Evolutionary conservation across 768 basidiomycete species (phyloP).

Genomic region (Chalciporus piperatus): DNA sequence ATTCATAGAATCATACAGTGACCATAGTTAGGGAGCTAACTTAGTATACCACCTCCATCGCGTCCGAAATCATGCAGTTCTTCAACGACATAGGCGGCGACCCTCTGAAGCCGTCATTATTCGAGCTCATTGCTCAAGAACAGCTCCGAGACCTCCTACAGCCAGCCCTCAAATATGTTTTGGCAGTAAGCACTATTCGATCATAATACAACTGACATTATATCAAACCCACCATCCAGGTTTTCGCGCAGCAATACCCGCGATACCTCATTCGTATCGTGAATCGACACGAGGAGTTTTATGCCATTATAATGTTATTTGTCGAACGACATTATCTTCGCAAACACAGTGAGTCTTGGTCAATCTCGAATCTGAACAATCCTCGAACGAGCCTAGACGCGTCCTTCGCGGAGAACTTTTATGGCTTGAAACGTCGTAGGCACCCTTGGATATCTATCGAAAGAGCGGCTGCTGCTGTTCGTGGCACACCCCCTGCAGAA

Average conservation of each 20-base stretch:
- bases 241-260: constrained; percentile 93
- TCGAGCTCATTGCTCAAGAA: constrained; percentile 91
- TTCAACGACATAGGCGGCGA: constrained; percentile 75
- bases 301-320: constrained; percentile 81
- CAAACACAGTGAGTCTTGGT: constrained; percentile 63
- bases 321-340: constrained; percentile 90
- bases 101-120: constrained; percentile 75
- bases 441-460: constrained; percentile 69
- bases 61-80: no score
- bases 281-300: constrained; percentile 96
- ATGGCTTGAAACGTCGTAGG: constrained; percentile 81
- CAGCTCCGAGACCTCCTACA: constrained; percentile 90
- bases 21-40: no score
- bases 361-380: neutral
- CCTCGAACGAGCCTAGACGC: constrained; percentile 55
- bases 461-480: constrained; percentile 64
- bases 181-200: constrained; percentile 59
- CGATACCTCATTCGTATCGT: constrained; percentile 88
- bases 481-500: constrained; percentile 62
- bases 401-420: constrained; percentile 95
- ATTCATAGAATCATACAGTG: no score
- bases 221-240: constrained; percentile 43
- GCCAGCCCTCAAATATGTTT: constrained; percentile 90
- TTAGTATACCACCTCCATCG: no score
- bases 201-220: neutral